Conservation (phyloP, 1,284 basidiomycete species). For the Apiotrichum laibachii region DNA sequence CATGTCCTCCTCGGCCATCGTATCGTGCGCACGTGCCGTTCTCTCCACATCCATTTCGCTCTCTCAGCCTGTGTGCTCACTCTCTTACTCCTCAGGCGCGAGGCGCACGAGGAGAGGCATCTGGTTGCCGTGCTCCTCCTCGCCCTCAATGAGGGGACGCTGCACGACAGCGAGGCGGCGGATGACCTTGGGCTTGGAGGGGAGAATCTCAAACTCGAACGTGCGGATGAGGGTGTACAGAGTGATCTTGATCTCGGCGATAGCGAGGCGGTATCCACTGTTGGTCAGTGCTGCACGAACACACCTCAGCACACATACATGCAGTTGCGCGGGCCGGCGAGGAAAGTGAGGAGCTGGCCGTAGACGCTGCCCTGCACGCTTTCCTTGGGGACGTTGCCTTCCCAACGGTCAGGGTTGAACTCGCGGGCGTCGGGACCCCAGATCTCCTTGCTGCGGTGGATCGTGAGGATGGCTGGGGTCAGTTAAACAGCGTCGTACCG, state of each 20-base stretch:
- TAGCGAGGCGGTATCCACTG: conserved; percentile 54
- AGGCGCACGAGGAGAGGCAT: conserved; percentile 43
- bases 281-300: not conserved
- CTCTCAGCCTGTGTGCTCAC: too few species aligned
- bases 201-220: conserved; percentile 59
- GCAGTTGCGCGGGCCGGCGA: conserved; percentile 61
- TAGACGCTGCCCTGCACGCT: conserved; percentile 58
- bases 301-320: conserved; percentile 43
- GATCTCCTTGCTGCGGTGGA: conserved; percentile 61
- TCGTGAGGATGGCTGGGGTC: conserved; percentile 39
- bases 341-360: conserved; percentile 60
- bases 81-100: not conserved
- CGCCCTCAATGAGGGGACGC: conserved; percentile 42
- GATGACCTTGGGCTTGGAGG: conserved; percentile 35
- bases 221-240: conserved; percentile 60
- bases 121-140: conserved; percentile 47
- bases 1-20: too few species aligned
- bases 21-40: too few species aligned
- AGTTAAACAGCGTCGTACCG: not conserved
- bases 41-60: too few species aligned
- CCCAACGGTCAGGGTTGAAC: conserved; percentile 55
- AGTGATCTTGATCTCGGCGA: conserved; percentile 64
- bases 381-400: conserved; percentile 10
- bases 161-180: conserved; percentile 47
- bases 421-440: conserved; percentile 68